Conservation (phyloP, 2,329 filamentous ascomycete genomes). For the Verticillium klebahnii region DNA sequence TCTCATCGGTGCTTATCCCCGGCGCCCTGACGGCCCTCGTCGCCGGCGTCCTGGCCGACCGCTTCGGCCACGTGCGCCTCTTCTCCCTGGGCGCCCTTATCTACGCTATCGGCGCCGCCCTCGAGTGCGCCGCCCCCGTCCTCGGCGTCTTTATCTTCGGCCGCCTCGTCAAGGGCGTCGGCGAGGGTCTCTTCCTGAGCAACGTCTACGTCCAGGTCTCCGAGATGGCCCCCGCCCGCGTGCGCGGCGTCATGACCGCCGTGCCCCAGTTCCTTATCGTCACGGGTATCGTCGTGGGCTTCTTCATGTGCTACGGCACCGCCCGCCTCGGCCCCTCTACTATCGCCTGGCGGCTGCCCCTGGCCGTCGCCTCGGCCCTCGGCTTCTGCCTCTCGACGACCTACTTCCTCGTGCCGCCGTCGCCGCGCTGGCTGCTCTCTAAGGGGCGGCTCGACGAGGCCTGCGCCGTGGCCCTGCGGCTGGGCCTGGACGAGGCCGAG, state of each 20-base stretch:
- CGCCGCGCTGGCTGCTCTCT: constrained; percentile 52
- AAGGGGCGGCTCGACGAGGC: constrained; percentile 44
- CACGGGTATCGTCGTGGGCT: constrained; percentile 47
- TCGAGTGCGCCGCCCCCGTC: constrained; percentile 43
- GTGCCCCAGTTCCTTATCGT: constrained; percentile 49
- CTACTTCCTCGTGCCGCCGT: constrained; percentile 44
- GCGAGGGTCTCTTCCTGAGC: constrained; percentile 54
- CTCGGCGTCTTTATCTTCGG: constrained; percentile 52
- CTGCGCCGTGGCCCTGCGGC: constrained; percentile 33
- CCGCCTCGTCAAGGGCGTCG: constrained; percentile 50
- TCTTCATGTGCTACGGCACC: constrained; percentile 57
- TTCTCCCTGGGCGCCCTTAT: constrained; percentile 42
- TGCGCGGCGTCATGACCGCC: constrained; percentile 45
- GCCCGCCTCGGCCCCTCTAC: constrained; percentile 33
- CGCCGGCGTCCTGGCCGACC: constrained; percentile 49
- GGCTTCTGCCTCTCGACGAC: constrained; percentile 25
- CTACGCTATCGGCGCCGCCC: constrained; percentile 47
- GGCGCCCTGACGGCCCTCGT: constrained; percentile 56
- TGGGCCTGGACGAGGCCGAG: constrained; percentile 40
- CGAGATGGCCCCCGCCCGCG: constrained; percentile 51
- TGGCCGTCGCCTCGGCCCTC: constrained; percentile 31
- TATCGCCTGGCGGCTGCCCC: constrained; percentile 53
- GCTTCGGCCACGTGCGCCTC: constrained; percentile 46
- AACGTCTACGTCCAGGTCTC: constrained; percentile 55
- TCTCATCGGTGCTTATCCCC: constrained; percentile 55